phyloP scores from a whole-genome alignment of 371 early-diverging fungal species.

The Apophysomyces trapeziformis region DNA sequence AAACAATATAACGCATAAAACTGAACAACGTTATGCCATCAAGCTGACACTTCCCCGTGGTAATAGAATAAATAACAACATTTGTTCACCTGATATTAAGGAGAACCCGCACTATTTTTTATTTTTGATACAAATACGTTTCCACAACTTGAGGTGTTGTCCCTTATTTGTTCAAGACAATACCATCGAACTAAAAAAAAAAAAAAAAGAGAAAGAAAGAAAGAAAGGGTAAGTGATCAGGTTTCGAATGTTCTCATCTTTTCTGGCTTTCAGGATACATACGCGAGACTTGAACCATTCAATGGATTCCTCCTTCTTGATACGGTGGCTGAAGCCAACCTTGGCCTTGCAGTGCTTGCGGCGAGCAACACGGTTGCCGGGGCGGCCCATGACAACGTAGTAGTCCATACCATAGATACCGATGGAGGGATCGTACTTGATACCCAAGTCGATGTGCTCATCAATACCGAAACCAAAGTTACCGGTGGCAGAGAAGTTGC shows the following conservation, averaged over 20 bases:
- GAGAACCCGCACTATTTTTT: conserved; percentile 8
- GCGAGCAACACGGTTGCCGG: conserved; percentile 96
- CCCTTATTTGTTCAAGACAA: conserved; percentile 82
- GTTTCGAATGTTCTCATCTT: not conserved
- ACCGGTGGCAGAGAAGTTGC: conserved; percentile 98
- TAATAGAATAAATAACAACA: too few relatives aligned
- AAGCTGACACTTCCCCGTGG: too few relatives aligned
- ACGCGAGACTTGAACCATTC: conserved; percentile 88
- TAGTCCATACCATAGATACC: conserved; percentile 99
- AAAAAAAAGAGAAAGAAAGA: conserved; percentile 1
- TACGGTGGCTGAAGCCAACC: conserved; percentile 94
- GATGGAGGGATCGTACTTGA: conserved; percentile 99
- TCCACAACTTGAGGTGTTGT: not conserved
- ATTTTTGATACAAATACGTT: conserved; percentile 12
- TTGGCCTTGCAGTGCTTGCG: conserved; percentile 91
- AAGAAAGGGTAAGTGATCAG: too few relatives aligned
- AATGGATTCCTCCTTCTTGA: conserved; percentile 84
- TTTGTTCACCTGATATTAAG: too few relatives aligned
- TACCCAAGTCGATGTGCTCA: conserved; percentile 99
- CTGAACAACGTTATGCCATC: too few relatives aligned
- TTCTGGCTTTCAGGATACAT: conserved; percentile 21
- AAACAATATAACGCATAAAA: too few relatives aligned
- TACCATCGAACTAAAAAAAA: conserved; percentile 77
- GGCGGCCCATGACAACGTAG: conserved; percentile 98
- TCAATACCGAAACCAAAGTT: conserved; percentile 99